A percentile compares a stretch with the other conserved stretches of the same genome.
These are phyloP conservation scores for Mycosphaerella sp. DNA, from an alignment of 2,329 filamentous ascomycete genomes.

Conservation along the genomic window DNA sequence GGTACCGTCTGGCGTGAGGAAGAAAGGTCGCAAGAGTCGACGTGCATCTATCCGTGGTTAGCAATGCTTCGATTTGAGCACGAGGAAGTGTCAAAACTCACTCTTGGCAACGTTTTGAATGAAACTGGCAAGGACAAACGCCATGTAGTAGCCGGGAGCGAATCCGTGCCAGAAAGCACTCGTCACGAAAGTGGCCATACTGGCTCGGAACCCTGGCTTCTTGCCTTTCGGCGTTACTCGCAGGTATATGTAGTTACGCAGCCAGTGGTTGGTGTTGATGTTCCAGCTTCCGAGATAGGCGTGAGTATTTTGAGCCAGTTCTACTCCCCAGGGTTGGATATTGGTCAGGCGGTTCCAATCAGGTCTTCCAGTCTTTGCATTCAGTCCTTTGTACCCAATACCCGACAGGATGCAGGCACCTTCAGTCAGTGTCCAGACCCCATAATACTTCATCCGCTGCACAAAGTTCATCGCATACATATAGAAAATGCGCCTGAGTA, in stretches of 20 bases:
- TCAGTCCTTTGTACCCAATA: conserved; percentile 88
- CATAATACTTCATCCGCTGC: conserved; percentile 88
- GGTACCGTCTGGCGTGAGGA: conserved; percentile 70
- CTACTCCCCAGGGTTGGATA: conserved; percentile 77
- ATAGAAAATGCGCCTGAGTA: conserved; percentile 68
- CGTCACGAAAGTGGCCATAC: conserved; percentile 85
- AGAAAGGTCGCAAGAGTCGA: conserved; percentile 84
- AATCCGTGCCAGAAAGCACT: conserved; percentile 98
- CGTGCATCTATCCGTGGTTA: conserved; percentile 62
- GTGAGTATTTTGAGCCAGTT: conserved; percentile 87
- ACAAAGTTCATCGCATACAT: conserved; percentile 80
- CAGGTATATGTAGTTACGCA: conserved; percentile 92
- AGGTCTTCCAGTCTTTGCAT: conserved; percentile 74
- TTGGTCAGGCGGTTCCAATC: conserved; percentile 89
- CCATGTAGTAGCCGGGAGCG: conserved; percentile 90
- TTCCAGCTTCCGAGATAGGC: conserved; percentile 93
- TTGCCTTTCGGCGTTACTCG: conserved; percentile 90
- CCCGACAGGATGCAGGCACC: conserved; percentile 91
- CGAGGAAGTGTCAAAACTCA: conserved; percentile 45
- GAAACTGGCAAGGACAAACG: conserved; percentile 83
- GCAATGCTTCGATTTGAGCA: neutral
- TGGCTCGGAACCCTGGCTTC: conserved; percentile 94
- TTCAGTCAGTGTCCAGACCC: conserved; percentile 88
- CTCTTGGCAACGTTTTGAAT: conserved; percentile 92
- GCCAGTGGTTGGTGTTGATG: conserved; percentile 96